Evolutionary conservation across 768 basidiomycete genomes (phyloP).

Genomic region (Clitopilus passeckerianus): DNA sequence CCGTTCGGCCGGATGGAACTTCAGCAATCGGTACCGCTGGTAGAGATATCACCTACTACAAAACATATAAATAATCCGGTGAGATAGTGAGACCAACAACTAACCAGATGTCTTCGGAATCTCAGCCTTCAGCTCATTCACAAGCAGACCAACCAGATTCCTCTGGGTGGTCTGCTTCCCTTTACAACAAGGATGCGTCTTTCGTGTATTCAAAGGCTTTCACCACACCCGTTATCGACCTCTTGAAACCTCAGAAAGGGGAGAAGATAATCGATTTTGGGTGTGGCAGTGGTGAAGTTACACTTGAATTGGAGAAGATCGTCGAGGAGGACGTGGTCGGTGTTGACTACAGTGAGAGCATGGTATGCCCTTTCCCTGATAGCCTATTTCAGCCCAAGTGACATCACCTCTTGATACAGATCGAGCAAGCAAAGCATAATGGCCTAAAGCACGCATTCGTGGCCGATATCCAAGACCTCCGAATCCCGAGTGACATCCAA

Average conservation of each 20-base stretch:
- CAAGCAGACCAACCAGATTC: slow-evolving; percentile 19
- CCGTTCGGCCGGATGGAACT: not conserved
- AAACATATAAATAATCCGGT: not conserved
- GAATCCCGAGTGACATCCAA: slow-evolving; percentile 26
- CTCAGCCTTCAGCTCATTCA: not conserved
- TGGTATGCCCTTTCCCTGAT: slow-evolving; percentile 45
- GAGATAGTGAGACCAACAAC: not conserved
- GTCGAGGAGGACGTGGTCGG: slow-evolving; percentile 60
- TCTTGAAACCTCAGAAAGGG: slow-evolving; percentile 60
- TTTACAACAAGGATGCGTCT: slow-evolving; percentile 59
- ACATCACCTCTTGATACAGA: slow-evolving; percentile 25
- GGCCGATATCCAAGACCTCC: slow-evolving; percentile 49
- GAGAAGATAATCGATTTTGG: slow-evolving; percentile 75
- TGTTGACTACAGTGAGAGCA: slow-evolving; percentile 63
- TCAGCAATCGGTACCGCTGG: not conserved
- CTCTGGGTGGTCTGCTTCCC: slow-evolving; percentile 51
- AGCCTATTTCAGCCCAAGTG: not conserved
- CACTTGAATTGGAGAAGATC: slow-evolving; percentile 44
- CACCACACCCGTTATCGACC: slow-evolving; percentile 50
- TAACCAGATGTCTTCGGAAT: not conserved
- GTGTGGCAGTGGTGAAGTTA: slow-evolving; percentile 81
- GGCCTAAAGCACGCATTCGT: slow-evolving; percentile 44
- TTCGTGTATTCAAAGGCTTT: slow-evolving; percentile 61
- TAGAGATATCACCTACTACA: not conserved
- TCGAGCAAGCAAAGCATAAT: slow-evolving; percentile 43